Percentiles rank a stretch among this genome's conserved stretches.
phyloP scores from a whole-genome alignment of 2,329 filamentous ascomycete species.

The Ascosphaera acerosa region DNA sequence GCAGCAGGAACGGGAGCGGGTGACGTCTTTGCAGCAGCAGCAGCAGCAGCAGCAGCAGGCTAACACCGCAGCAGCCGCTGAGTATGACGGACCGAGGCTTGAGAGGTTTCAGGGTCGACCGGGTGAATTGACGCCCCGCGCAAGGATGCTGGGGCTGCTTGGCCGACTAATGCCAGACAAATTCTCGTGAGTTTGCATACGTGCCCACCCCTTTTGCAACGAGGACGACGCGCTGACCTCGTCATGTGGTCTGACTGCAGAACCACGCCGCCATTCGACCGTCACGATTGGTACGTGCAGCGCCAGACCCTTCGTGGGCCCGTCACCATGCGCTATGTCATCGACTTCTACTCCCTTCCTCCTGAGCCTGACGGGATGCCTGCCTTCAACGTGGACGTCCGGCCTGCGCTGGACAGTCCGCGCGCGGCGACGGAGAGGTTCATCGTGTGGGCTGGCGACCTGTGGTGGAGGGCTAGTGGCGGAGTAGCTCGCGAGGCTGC shows the following conservation, averaged over 20 bases:
- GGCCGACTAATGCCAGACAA: slow-evolving; percentile 54
- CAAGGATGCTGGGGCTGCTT: slow-evolving; percentile 55
- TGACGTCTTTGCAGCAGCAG: slow-evolving; percentile 2
- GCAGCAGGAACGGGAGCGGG: slow-evolving; percentile 11
- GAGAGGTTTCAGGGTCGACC: slow-evolving; percentile 75
- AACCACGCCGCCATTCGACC: slow-evolving; percentile 71
- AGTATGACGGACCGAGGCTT: slow-evolving; percentile 37
- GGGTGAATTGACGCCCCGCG: slow-evolving; percentile 75
- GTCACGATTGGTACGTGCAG: slow-evolving; percentile 90
- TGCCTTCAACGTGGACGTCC: slow-evolving; percentile 85
- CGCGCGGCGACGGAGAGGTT: slow-evolving; percentile 56
- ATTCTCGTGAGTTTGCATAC: slow-evolving; percentile 36
- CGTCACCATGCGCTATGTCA: slow-evolving; percentile 74
- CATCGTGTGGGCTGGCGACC: slow-evolving; percentile 72
- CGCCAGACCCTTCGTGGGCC: slow-evolving; percentile 39
- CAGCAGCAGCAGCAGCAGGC: no score
- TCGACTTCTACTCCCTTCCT: slow-evolving; percentile 80
- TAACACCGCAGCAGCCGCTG: slow-evolving; percentile 5
- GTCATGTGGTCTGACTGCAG: slow-evolving; percentile 22
- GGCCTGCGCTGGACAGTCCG: slow-evolving; percentile 65
- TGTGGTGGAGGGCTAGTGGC: slow-evolving; percentile 78
- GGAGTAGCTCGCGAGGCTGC: slow-evolving; percentile 29
- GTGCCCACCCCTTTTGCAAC: slow-evolving; percentile 2
- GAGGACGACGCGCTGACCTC: no score
- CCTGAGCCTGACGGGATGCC: slow-evolving; percentile 69